A percentile compares a stretch with the other conserved stretches of the same genome.
phyloP scores from a whole-genome alignment of 768 basidiomycete genomes.

The Tephrocybe rancida region DNA sequence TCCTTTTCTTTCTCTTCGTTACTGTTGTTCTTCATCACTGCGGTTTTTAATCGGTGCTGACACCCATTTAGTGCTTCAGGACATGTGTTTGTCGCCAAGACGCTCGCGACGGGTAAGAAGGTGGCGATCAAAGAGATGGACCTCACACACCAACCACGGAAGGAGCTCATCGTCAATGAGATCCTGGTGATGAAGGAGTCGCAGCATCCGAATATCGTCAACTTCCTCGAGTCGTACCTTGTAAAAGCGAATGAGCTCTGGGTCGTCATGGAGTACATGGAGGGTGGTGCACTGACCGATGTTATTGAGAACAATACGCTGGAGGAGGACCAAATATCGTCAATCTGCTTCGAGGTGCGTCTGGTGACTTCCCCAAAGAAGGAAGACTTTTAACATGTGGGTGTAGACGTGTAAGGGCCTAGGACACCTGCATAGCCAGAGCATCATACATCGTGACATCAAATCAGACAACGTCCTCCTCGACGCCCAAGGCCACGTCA shows the following conservation, averaged over 20 bases:
- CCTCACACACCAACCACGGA: constrained; percentile 89
- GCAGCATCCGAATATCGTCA: constrained; percentile 96
- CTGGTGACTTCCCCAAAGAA: neutral
- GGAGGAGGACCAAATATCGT: constrained; percentile 93
- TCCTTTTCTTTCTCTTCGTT: neutral
- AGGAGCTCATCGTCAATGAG: constrained; percentile 97
- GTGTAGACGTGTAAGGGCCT: constrained; percentile 91
- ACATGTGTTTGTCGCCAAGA: constrained; percentile 97
- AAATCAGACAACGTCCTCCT: constrained; percentile 96
- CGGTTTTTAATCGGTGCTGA: constrained; percentile 14
- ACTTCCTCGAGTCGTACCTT: constrained; percentile 90
- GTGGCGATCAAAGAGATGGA: constrained; percentile 99
- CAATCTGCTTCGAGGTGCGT: constrained; percentile 88
- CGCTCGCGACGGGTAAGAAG: constrained; percentile 78
- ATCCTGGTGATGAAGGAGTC: constrained; percentile 99
- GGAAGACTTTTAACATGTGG: constrained; percentile 3
- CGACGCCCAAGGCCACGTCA: constrained; percentile 90
- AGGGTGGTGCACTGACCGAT: constrained; percentile 95
- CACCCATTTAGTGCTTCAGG: constrained; percentile 78
- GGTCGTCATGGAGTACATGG: constrained; percentile 99
- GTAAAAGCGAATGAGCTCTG: constrained; percentile 88
- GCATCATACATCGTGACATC: constrained; percentile 97
- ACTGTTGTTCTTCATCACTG: neutral
- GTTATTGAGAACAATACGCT: constrained; percentile 97
- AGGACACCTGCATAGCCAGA: constrained; percentile 89